Evolutionary conservation across 495 filamentous ascomycete genomes (phyloP).

Genomic region (Talaromyces wortmannii): DNA sequence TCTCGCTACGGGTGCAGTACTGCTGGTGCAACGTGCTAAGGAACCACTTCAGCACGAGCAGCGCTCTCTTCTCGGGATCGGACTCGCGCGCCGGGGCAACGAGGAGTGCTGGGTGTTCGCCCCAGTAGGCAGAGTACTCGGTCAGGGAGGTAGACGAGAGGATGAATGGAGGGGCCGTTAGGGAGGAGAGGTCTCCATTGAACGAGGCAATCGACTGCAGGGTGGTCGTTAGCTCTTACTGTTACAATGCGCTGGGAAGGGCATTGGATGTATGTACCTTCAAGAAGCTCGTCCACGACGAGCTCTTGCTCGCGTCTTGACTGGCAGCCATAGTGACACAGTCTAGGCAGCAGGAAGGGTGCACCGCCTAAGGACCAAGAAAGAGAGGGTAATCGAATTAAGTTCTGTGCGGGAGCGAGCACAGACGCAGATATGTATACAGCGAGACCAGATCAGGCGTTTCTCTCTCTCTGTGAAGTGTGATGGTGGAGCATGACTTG

Average conservation of each 20-base stretch:
- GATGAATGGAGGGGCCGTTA: slow-evolving; percentile 95
- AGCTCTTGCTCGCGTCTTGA: slow-evolving; percentile 30
- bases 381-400: too few relatives aligned
- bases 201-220: slow-evolving; percentile 86
- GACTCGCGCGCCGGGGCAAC: slow-evolving; percentile 76
- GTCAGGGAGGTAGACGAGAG: slow-evolving; percentile 84
- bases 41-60: slow-evolving; percentile 95
- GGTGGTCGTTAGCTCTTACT: not conserved
- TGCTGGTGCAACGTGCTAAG: slow-evolving; percentile 92
- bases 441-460: too few relatives aligned
- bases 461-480: not conserved
- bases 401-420: too few relatives aligned
- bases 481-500: not conserved
- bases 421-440: too few relatives aligned
- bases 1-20: slow-evolving; percentile 85
- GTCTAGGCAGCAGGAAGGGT: too few relatives aligned
- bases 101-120: slow-evolving; percentile 84
- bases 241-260: not conserved
- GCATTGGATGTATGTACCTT: slow-evolving; percentile 26
- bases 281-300: slow-evolving; percentile 50
- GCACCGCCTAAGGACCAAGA: too few relatives aligned
- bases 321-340: slow-evolving; percentile 2
- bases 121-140: slow-evolving; percentile 97
- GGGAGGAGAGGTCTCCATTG: slow-evolving; percentile 87
- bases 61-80: slow-evolving; percentile 74